Conservation (phyloP, 208 protist species). For the Crithidia mellificae region DNA sequence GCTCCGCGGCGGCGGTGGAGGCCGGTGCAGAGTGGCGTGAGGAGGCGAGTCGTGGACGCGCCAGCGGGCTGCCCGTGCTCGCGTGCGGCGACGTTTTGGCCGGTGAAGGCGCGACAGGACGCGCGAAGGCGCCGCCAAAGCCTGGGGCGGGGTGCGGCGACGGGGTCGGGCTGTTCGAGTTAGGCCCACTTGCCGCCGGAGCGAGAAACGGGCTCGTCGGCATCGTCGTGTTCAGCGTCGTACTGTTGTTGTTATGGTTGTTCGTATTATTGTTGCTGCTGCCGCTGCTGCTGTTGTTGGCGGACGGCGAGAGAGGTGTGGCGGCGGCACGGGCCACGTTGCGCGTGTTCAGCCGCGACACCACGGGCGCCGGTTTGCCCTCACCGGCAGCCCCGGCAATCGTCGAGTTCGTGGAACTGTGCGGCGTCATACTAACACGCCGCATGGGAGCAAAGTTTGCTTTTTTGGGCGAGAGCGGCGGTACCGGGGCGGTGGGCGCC, state of each 20-base stretch:
- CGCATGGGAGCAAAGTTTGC: constrained; percentile 7
- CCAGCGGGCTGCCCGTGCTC: background rate
- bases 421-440: constrained; percentile 1
- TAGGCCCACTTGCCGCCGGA: background rate
- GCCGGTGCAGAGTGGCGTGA: background rate
- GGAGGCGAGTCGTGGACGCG: background rate
- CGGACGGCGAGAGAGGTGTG: background rate
- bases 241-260: background rate
- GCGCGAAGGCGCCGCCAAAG: background rate
- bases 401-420: background rate
- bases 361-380: background rate
- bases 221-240: background rate
- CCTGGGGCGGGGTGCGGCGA: background rate
- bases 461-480: constrained; percentile 6
- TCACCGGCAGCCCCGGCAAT: background rate
- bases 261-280: background rate
- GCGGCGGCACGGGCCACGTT: background rate
- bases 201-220: background rate
- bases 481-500: background rate
- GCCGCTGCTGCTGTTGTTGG: background rate
- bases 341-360: background rate
- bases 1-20: background rate
- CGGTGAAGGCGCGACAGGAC: background rate
- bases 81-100: background rate
- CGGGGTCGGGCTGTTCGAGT: background rate